Evolutionary conservation across 2,329 filamentous ascomycete species (phyloP).

Genomic region (Xylaria digitata): DNA sequence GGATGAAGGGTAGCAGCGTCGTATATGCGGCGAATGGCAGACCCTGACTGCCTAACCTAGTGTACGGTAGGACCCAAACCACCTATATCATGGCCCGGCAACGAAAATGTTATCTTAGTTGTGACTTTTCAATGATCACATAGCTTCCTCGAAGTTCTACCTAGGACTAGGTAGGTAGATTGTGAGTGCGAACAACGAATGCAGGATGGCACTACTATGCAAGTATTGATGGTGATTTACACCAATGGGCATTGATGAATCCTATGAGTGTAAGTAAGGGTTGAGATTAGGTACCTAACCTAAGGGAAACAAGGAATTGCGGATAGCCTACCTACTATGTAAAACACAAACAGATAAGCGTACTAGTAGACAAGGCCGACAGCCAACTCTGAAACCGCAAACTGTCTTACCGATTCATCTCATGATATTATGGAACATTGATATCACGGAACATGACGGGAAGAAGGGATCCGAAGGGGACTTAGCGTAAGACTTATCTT

Average conservation of each 20-base stretch:
- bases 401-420: too few species aligned
- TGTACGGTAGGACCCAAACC: not conserved
- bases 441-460: not conserved
- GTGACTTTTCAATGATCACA: not conserved
- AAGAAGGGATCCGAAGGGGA: not conserved
- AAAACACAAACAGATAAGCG: too few species aligned
- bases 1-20: not conserved
- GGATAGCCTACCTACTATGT: too few species aligned
- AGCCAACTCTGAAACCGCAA: too few species aligned
- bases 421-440: too few species aligned
- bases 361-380: too few species aligned
- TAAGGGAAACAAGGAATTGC: not conserved
- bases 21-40: not conserved
- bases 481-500: not conserved
- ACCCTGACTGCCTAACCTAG: not conserved
- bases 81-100: not conserved
- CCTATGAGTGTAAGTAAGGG: too few species aligned
- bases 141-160: not conserved
- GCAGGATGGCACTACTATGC: not conserved
- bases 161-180: not conserved
- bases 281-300: too few species aligned
- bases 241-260: not conserved
- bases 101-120: not conserved
- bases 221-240: not conserved
- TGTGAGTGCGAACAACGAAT: not conserved